These are phyloP conservation scores for Saprolegnia parasitica DNA, from an alignment of 352 stramenopile genomes.

Conservation along the genomic window DNA sequence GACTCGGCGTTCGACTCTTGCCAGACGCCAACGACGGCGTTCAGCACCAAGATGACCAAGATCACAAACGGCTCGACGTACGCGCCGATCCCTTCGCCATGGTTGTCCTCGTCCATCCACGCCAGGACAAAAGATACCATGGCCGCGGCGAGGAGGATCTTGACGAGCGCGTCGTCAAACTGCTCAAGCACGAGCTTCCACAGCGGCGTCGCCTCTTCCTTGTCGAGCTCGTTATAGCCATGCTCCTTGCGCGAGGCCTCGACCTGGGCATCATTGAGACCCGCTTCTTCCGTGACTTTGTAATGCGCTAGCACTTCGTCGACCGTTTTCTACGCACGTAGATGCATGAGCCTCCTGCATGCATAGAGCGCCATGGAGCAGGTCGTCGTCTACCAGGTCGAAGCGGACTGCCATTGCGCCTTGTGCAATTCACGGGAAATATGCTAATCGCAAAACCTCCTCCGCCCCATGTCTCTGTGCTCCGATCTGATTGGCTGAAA, in stretches of 20 bases:
- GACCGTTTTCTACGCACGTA: conserved; percentile 43
- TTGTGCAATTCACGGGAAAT: conserved; percentile 15
- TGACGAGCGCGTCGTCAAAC: conserved; percentile 98
- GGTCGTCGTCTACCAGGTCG: conserved; percentile 19
- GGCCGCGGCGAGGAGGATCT: conserved; percentile 97
- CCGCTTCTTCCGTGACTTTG: conserved; percentile 52
- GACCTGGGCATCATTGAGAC: conserved; percentile 51
- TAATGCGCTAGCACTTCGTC: conserved; percentile 76
- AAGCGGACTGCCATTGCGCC: conserved; percentile 21
- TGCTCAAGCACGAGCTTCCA: conserved; percentile 97
- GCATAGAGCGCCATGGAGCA: not conserved
- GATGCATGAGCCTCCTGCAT: not conserved
- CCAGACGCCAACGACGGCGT: conserved; percentile 96
- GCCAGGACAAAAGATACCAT: conserved; percentile 93
- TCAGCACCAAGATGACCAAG: conserved; percentile 94
- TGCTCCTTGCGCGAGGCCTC: conserved; percentile 48
- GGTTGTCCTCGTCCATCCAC: conserved; percentile 84
- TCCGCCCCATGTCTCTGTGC: conserved; percentile 5
- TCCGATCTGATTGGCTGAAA: conserved; percentile 5
- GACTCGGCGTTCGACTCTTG: conserved; percentile 93
- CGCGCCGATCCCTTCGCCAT: conserved; percentile 76
- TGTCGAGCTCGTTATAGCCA: conserved; percentile 87
- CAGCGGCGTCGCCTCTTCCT: conserved; percentile 83
- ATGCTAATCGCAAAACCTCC: conserved; percentile 7
- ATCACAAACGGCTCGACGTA: conserved; percentile 98